Conservation (phyloP, 805 yeast genomes). For the Jamesozyma lodderae region DNA sequence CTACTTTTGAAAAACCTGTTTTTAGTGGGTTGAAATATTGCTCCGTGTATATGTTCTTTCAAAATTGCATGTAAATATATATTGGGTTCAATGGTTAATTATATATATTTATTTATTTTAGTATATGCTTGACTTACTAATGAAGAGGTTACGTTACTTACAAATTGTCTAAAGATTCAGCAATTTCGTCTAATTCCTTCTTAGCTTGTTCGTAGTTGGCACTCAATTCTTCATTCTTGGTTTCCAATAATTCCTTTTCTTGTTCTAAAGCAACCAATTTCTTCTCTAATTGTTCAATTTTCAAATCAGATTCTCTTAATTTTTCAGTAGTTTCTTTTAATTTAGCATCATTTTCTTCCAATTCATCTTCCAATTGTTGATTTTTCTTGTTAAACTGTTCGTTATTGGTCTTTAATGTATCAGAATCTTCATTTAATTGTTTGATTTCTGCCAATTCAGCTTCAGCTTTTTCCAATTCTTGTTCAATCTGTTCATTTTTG, state of each 20-base stretch:
- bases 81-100: too few species aligned
- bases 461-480: constrained; percentile 55
- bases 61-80: too few species aligned
- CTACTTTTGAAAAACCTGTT: too few species aligned
- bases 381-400: constrained; percentile 89
- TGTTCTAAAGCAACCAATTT: constrained; percentile 84
- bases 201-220: constrained; percentile 76
- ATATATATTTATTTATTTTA: background rate
- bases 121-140: background rate
- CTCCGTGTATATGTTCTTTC: too few species aligned
- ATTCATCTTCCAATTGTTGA: constrained; percentile 74
- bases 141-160: constrained; percentile 7
- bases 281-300: constrained; percentile 93
- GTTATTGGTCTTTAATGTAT: constrained; percentile 77
- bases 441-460: constrained; percentile 34
- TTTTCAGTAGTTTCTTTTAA: constrained; percentile 89
- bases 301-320: constrained; percentile 89
- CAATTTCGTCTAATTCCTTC: constrained; percentile 92
- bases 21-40: too few species aligned
- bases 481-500: constrained; percentile 84
- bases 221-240: constrained; percentile 79
- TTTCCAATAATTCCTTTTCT: constrained; percentile 87
- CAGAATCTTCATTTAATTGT: constrained; percentile 85
- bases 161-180: constrained; percentile 77
- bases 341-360: constrained; percentile 78